Evolutionary conservation across 371 early-diverging fungal species (phyloP).

Genomic region (Zancudomyces culisetae): DNA sequence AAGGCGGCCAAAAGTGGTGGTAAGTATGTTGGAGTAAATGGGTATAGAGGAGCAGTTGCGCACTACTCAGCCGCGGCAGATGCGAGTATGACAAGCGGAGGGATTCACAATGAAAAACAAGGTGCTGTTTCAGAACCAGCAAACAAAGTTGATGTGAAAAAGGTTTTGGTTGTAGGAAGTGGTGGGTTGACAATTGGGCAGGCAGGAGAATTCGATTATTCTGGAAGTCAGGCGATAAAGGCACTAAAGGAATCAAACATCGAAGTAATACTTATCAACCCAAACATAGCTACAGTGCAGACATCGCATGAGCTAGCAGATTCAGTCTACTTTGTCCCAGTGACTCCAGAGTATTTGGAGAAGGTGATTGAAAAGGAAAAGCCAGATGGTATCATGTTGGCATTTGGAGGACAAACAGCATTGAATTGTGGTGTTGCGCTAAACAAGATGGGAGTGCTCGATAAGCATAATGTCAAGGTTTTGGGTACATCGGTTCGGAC

Average conservation of each 20-base stretch:
- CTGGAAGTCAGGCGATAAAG: constrained; percentile 88
- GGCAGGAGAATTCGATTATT: constrained; percentile 95
- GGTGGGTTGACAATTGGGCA: constrained; percentile 92
- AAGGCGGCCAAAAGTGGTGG: too few species aligned
- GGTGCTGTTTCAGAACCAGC: neutral
- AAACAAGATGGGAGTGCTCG: constrained; percentile 56
- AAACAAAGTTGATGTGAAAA: constrained; percentile 28
- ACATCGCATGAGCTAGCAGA: constrained; percentile 85
- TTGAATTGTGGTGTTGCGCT: constrained; percentile 79
- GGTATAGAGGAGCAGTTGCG: constrained; percentile 9
- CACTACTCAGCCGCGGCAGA: constrained; percentile 5
- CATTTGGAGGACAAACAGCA: constrained; percentile 91
- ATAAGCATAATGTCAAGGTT: constrained; percentile 59
- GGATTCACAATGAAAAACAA: neutral
- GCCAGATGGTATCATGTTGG: constrained; percentile 83
- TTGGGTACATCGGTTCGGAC: constrained; percentile 86
- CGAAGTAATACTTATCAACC: constrained; percentile 78
- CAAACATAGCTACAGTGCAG: constrained; percentile 94
- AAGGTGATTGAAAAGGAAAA: constrained; percentile 73
- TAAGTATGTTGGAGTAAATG: constrained; percentile 6
- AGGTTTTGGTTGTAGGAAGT: constrained; percentile 81
- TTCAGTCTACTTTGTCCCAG: constrained; percentile 83
- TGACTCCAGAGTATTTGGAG: constrained; percentile 75
- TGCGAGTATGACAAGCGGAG: constrained; percentile 7
- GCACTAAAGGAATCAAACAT: constrained; percentile 78